Evolutionary conservation across 2,329 filamentous ascomycete genomes (phyloP).

Genomic region (Paecilomyces dactylethromorphus): DNA sequence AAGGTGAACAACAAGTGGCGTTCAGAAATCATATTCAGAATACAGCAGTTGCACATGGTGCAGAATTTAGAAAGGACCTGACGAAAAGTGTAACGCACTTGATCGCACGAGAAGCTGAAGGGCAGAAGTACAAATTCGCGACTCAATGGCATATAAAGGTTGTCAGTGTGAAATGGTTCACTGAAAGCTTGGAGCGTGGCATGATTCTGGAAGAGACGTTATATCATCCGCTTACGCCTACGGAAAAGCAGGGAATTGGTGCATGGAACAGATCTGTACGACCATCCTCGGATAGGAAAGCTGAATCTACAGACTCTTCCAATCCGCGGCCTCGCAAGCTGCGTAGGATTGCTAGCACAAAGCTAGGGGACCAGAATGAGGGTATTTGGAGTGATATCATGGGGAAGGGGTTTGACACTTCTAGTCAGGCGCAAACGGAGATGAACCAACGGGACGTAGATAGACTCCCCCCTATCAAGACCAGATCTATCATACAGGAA

Average conservation of each 20-base stretch:
- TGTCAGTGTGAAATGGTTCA: conserved; percentile 78
- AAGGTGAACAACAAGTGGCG: conserved; percentile 39
- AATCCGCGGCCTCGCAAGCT: conserved; percentile 70
- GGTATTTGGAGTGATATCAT: conserved; percentile 90
- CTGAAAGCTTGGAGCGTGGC: conserved; percentile 73
- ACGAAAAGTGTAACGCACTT: conserved; percentile 83
- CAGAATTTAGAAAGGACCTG: conserved; percentile 79
- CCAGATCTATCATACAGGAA: conserved; percentile 22
- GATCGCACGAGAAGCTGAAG: conserved; percentile 69
- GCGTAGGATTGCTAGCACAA: conserved; percentile 78
- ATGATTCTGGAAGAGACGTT: conserved; percentile 86
- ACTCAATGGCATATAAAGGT: conserved; percentile 72
- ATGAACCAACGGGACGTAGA: conserved; percentile 19
- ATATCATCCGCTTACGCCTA: conserved; percentile 69
- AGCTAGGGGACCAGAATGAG: conserved; percentile 71
- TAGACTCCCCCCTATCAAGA: conserved; percentile 8
- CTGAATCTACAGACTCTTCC: conserved; percentile 37
- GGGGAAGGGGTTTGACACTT: conserved; percentile 35
- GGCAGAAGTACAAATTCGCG: conserved; percentile 88
- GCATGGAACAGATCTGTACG: conserved; percentile 59
- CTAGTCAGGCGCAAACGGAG: conserved; percentile 16
- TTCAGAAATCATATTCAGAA: conserved; percentile 66
- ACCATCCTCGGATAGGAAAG: conserved; percentile 21
- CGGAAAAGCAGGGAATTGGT: conserved; percentile 65
- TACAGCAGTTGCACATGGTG: conserved; percentile 63